Evolutionary conservation across 805 yeast genomes (phyloP), one percentile per base, ranked within the genome.

Genomic region (Hanseniaspora mollemarum): DNA sequence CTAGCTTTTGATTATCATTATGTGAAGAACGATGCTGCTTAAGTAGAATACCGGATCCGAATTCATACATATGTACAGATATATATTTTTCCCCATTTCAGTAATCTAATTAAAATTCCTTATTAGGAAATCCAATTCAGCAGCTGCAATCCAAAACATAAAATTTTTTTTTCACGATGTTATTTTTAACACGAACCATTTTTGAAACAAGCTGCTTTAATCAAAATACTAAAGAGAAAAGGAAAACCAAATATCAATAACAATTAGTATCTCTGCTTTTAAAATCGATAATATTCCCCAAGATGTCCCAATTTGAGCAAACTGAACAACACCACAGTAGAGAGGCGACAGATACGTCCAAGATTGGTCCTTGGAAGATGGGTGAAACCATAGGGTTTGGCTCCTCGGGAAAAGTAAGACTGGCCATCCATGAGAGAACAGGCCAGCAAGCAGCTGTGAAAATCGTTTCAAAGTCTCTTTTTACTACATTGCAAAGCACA

Each of bases 371-470:
- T 1, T 92, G 98, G 98, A 84, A 87, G 62, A 71, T 92, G 33
- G 97, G 97, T 26, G 76, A 90, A 57, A 92, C 98, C 1, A 70
- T 92, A 46, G 98, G 98, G 22, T 75, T 94, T 53, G 98, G 98
- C n/a, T 83, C 95, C 13, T 86, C 96, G 1, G 97, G 98, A 22
- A 76, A 96, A 55, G 98, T 92, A 16, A 72, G 95, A 54, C 72
- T 92, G 51, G 97, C 98, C 15, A 82, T 87, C 58, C 94, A 92
- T 63, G 75, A 80, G 39, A 75, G 76, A 49, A 82, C 92, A 1
- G 92, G 92, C 44, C 82, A 87, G 66, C 75, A 87, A 53, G 97
- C 98, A 3, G 98, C 98, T 1, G 95, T 92, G 46, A 92, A 92
- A 66, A 87, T 92, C 55, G 95, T 92, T 12, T 94, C 97, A 28